Percentiles rank a stretch among this genome's conserved stretches.
phyloP scores from a whole-genome alignment of 495 filamentous ascomycete species.

The Aspergillus hancockii region DNA sequence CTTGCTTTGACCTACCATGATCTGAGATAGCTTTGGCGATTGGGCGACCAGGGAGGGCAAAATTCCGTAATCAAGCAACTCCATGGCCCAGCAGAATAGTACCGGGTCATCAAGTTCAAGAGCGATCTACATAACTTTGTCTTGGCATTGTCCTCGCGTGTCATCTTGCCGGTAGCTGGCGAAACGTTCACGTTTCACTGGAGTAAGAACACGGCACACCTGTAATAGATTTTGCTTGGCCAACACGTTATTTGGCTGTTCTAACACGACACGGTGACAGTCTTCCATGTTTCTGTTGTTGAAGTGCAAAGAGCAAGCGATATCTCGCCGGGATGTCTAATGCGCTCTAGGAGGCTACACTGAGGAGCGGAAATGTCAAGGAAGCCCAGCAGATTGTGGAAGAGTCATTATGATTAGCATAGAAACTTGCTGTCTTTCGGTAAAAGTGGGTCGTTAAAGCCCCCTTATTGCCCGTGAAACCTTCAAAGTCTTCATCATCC shows the following conservation, averaged over 20 bases:
- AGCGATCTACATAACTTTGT: constrained; percentile 7
- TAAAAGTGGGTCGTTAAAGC: constrained; percentile 8
- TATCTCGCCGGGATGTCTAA: background rate
- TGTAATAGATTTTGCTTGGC: background rate
- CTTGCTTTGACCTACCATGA: constrained; percentile 2
- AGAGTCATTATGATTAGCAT: background rate
- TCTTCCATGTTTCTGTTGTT: constrained; percentile 4
- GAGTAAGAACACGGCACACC: background rate
- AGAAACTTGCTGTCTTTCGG: constrained; percentile 2
- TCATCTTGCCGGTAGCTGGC: background rate
- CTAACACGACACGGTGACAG: background rate
- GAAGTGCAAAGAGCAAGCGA: constrained; percentile 1
- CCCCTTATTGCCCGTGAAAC: constrained; percentile 6
- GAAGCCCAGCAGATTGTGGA: background rate
- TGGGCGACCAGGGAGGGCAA: background rate
- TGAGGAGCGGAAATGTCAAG: background rate
- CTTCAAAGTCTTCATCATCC: constrained; percentile 4
- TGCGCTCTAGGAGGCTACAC: background rate
- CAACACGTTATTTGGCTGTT: constrained; percentile 6
- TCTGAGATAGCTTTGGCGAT: constrained; percentile 2
- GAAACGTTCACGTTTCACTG: too few species aligned
- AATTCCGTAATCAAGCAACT: background rate
- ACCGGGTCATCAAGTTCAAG: constrained; percentile 3
- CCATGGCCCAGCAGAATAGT: constrained; percentile 4
- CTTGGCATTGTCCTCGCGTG: background rate